Conservation (phyloP, 2,329 filamentous ascomycete species). For the Venturia effusa region DNA sequence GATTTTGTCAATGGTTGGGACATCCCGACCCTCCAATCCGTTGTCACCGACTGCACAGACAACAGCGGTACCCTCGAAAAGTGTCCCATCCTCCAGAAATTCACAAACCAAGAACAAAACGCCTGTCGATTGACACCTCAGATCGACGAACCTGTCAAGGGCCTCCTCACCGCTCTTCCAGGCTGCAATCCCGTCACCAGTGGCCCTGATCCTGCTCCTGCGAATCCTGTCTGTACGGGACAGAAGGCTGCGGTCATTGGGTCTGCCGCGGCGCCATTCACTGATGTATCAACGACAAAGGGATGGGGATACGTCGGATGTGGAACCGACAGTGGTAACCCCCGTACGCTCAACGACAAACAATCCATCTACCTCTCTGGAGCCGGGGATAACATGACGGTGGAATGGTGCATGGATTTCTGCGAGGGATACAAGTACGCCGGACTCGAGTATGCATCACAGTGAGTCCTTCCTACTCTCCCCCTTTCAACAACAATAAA, state of each 20-base stretch:
- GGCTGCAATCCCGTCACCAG: slow-evolving; percentile 47
- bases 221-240: slow-evolving; percentile 29
- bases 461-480: slow-evolving; percentile 21
- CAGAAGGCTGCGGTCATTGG: slow-evolving; percentile 9
- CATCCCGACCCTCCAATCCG: slow-evolving; percentile 49
- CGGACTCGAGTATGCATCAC: slow-evolving; percentile 18
- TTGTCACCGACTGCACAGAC: slow-evolving; percentile 56
- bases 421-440: slow-evolving; percentile 23
- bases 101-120: slow-evolving; percentile 32
- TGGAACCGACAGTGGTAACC: slow-evolving; percentile 23
- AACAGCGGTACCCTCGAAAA: slow-evolving; percentile 44
- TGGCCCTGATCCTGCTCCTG: slow-evolving; percentile 24
- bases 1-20: slow-evolving; percentile 68
- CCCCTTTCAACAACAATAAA: neutral
- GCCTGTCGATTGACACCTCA: slow-evolving; percentile 39
- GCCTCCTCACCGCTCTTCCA: slow-evolving; percentile 36
- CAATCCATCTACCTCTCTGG: slow-evolving; percentile 12
- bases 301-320: slow-evolving; percentile 25
- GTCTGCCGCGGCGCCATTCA: slow-evolving; percentile 18
- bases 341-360: slow-evolving; percentile 14
- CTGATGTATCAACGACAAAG: slow-evolving; percentile 27
- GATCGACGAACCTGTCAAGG: slow-evolving; percentile 34
- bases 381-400: slow-evolving; percentile 18
- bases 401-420: slow-evolving; percentile 23
- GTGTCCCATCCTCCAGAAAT: slow-evolving; percentile 7